Evolutionary conservation across 2,329 filamentous ascomycete species (phyloP), one percentile per base, ranked within the genome.

Genomic region (Sordariomycetes sp.): DNA sequence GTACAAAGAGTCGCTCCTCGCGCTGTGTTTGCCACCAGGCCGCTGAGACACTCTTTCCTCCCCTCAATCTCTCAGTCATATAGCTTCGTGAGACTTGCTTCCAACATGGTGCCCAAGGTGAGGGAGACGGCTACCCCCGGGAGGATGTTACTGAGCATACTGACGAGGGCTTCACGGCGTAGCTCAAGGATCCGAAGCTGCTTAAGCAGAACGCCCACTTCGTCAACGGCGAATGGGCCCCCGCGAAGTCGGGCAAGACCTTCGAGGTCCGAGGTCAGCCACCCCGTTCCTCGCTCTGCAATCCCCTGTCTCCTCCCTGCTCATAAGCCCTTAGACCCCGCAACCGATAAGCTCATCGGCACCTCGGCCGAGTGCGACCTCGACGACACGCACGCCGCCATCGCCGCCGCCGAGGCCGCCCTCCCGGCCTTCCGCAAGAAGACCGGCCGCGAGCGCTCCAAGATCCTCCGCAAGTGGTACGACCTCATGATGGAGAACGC

Each of bases 201-300:
- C 82, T 97, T 67, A 97, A 95, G 76, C 83, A 87, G 65, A 82
- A 92, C 69, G 81, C 83, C 60, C 83, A 85, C 67, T 97, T 93
- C 69, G 86, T 97, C 68, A 93, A 99, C 70, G 94, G 94, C 67
- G 82, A 96, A 80, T 99, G 92, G 89, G 82, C 95, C 61, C 80
- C 81, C 65, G 89, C 93, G 65, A 83, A 85, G 67, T 96, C 90
- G 1, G 90, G 90, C 68, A 86, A 95, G 80, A 96, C 90, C 53
- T 99, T 97, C 71, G 86, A 94, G 70, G 89, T 97, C 60, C 79
- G 82, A 62, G 87, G 85, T 87, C 73, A 63, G 68, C 60, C 14
- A 34, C 14, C 7, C 24, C 37, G 20, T 32, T 25, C 7, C 37
- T 43, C 5, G 18, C 4, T 24, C 28, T 25, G n/a, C n/a, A 43